Evolutionary conservation across 371 early-diverging fungal genomes (phyloP).

Genomic region (Rhizopus delemar): DNA sequence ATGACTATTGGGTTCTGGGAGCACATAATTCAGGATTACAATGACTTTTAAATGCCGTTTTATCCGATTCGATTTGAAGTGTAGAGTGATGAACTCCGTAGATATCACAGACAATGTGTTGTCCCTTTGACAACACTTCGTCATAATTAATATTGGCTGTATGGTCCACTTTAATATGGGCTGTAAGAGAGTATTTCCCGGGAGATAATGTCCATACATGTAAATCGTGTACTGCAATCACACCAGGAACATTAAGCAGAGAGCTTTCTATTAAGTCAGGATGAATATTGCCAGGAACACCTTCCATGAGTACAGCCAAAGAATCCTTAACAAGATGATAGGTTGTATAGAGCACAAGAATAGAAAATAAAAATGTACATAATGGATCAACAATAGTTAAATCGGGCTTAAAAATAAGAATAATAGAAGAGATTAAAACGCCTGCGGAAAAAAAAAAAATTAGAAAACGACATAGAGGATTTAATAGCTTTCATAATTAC

Average conservation of each 20-base stretch:
- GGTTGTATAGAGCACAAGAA: slow-evolving; percentile 78
- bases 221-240: slow-evolving; percentile 69
- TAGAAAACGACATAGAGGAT: too few species aligned
- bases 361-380: slow-evolving; percentile 85
- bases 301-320: slow-evolving; percentile 74
- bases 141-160: slow-evolving; percentile 38
- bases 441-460: slow-evolving; percentile 29
- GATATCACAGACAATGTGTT: slow-evolving; percentile 61
- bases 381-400: slow-evolving; percentile 77
- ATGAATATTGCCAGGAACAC: slow-evolving; percentile 66
- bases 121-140: slow-evolving; percentile 56
- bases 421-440: slow-evolving; percentile 80
- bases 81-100: slow-evolving; percentile 74
- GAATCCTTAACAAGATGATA: slow-evolving; percentile 62
- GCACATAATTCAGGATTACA: slow-evolving; percentile 52
- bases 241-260: slow-evolving; percentile 55
- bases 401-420: slow-evolving; percentile 69
- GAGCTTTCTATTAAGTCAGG: slow-evolving; percentile 59
- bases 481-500: slow-evolving; percentile 23
- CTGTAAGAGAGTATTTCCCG: slow-evolving; percentile 60
- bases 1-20: slow-evolving; percentile 4
- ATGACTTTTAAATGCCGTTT: slow-evolving; percentile 46
- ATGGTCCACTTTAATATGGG: slow-evolving; percentile 40
- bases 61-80: slow-evolving; percentile 66
- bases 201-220: slow-evolving; percentile 77